Evolutionary conservation across 1,284 basidiomycete genomes (phyloP).

Genomic region (Boletus calvinii): DNA sequence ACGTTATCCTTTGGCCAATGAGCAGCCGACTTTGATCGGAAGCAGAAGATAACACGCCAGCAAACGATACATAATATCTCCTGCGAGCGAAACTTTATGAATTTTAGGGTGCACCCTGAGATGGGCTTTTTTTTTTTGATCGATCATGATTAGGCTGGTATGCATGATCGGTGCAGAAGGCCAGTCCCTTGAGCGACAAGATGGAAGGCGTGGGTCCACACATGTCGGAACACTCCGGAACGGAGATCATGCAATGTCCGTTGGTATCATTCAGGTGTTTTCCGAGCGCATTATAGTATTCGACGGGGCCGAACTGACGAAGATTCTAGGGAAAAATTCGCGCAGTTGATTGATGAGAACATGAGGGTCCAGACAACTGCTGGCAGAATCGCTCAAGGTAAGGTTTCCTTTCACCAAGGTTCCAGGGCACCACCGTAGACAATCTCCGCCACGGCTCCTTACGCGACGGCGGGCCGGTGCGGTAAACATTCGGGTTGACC

Average conservation of each 20-base stretch:
- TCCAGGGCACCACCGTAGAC: conserved; percentile 5
- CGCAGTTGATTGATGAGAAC: conserved; percentile 10
- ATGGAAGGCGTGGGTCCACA: conserved; percentile 6
- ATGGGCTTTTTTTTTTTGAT: conserved; percentile 11
- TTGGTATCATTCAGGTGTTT: not conserved
- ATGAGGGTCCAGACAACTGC: conserved; percentile 5
- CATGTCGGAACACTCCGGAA: conserved; percentile 28
- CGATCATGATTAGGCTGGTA: conserved; percentile 13
- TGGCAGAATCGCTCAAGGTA: conserved; percentile 7
- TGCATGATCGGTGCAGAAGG: conserved; percentile 14
- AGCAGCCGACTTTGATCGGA: conserved; percentile 29
- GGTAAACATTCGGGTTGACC: conserved; percentile 6
- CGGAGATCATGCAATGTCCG: conserved; percentile 17
- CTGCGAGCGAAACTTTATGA: conserved; percentile 24
- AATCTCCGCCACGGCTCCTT: conserved; percentile 32
- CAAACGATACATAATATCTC: conserved; percentile 33
- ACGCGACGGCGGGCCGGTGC: conserved; percentile 16
- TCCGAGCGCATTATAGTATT: not conserved
- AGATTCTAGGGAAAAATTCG: conserved; percentile 1
- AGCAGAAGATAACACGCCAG: conserved; percentile 23
- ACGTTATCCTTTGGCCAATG: conserved; percentile 23
- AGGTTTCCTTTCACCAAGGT: conserved; percentile 4
- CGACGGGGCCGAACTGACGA: conserved; percentile 27
- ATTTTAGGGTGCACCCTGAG: conserved; percentile 35
- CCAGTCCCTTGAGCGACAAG: conserved; percentile 15